Conservation (phyloP, 768 basidiomycete species). For the Lepiota brunneoincarnata region DNA sequence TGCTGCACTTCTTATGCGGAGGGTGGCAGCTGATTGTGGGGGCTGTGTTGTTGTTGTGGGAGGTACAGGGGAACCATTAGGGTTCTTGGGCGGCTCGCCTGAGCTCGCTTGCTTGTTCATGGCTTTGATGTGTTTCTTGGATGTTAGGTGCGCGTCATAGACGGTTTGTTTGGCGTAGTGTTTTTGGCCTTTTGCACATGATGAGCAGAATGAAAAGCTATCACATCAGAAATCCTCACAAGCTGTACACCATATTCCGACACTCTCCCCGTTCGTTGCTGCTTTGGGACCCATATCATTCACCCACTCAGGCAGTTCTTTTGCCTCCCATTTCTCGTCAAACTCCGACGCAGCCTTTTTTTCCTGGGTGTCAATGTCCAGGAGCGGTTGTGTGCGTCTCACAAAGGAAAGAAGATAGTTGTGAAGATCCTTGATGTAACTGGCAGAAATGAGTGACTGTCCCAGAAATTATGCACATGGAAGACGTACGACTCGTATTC, state of each 20-base stretch:
- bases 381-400: slow-evolving; percentile 80
- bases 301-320: slow-evolving; percentile 78
- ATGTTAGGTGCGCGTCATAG: slow-evolving; percentile 92
- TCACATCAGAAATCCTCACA: slow-evolving; percentile 52
- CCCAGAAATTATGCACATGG: background rate
- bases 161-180: slow-evolving; percentile 96
- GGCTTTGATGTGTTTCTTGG: slow-evolving; percentile 95
- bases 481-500: slow-evolving; percentile 74
- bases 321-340: slow-evolving; percentile 73
- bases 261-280: slow-evolving; percentile 39
- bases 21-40: slow-evolving; percentile 35
- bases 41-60: slow-evolving; percentile 23
- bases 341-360: slow-evolving; percentile 68
- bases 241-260: slow-evolving; percentile 92
- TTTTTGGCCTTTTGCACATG: slow-evolving; percentile 73
- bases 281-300: slow-evolving; percentile 42
- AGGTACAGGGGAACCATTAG: slow-evolving; percentile 47
- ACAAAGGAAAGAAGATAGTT: slow-evolving; percentile 84
- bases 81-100: slow-evolving; percentile 46
- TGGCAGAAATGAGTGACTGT: slow-evolving; percentile 24
- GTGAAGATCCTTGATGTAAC: slow-evolving; percentile 83
- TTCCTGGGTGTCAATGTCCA: slow-evolving; percentile 70
- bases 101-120: slow-evolving; percentile 65
- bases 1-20: slow-evolving; percentile 64
- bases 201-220: slow-evolving; percentile 11